Evolutionary conservation across 2,329 filamentous ascomycete genomes (phyloP).

Genomic region (Ophidiomyces ophidiicola): DNA sequence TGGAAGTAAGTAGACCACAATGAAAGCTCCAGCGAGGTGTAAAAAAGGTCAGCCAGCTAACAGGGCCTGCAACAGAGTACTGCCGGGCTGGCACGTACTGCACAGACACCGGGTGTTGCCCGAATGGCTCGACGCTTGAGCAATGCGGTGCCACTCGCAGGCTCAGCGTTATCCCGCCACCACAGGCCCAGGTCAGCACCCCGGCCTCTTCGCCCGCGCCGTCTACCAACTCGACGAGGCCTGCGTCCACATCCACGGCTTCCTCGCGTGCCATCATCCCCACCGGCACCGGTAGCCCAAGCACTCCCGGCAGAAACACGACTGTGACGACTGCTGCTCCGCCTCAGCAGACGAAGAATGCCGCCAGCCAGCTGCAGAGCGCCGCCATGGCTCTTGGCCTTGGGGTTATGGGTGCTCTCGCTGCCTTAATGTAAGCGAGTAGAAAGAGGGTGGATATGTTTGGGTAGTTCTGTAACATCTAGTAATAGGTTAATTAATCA

Average conservation of each 20-base stretch:
- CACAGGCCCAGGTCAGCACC: neutral
- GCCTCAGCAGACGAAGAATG: constrained; percentile 6
- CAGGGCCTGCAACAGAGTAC: constrained; percentile 8
- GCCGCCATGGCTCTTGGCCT: constrained; percentile 8
- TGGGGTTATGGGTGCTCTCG: constrained; percentile 1
- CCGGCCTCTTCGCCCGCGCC: neutral
- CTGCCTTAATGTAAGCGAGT: constrained; percentile 2
- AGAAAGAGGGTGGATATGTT: too few species aligned
- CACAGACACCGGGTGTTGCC: constrained; percentile 10
- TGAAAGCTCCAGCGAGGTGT: neutral
- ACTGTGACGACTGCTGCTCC: constrained; percentile 6
- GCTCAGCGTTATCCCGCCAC: constrained; percentile 7
- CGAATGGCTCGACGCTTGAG: constrained; percentile 6
- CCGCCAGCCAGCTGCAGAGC: constrained; percentile 5
- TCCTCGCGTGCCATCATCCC: constrained; percentile 1
- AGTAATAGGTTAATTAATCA: too few species aligned
- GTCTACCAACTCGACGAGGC: neutral
- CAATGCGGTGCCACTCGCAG: constrained; percentile 8
- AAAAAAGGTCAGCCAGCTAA: neutral
- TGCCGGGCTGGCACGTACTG: constrained; percentile 10
- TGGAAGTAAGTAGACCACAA: constrained; percentile 7
- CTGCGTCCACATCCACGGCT: neutral
- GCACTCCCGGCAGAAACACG: constrained; percentile 3
- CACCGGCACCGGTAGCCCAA: constrained; percentile 7
- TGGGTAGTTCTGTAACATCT: too few species aligned